Base-by-base conservation (phyloP, 1,284 basidiomycete species). In the Cutaneotrichosporon arboriforme region DNA sequence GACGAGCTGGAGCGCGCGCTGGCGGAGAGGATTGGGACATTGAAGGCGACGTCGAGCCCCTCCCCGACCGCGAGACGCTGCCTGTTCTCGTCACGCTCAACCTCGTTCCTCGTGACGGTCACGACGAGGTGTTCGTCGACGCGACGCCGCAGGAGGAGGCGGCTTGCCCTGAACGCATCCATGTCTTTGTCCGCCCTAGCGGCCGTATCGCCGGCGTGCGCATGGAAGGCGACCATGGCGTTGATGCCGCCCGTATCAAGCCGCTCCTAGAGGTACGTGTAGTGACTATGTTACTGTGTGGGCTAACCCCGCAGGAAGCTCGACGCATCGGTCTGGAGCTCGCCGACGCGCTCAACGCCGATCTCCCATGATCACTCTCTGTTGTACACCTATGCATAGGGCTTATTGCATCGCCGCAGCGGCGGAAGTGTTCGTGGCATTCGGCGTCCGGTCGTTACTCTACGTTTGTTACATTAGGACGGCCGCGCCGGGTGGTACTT, bases 21-120 rank as follows among this genome's bases (percentile, higher is more conserved):
- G 69, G 69, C 4, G 67, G 60, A 2, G 74, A 76, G 42, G 73
- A 75, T 48, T 76, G 74, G 74, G 74, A 76, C 57, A 46, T 76
- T 50, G 72, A 70, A 49, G 68, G 64, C 17, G 68, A 65, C 10
- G 43, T 57, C 3, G 53, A 57, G 31, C 50, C 31, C n/a, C 34
- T 70, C 44, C 31, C 60, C n/a, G 60, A 57, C 1, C 59, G 72
- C 46, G 64, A 69, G 20, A 52, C 60, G 3, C 50, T 76, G 40
- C 73, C 74, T 1, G 71, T 74, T 2, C 53, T 71, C 33, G 64
- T 76, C 9, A 70, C 70, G 4, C 57, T 76, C 8, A 66, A 74
- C 53, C 51, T 75, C 35, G 71, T 70, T 1, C 70, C 68, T n/a
- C 7, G 26, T 10, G 26, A 31, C 10, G 62, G 53, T 3, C 49